phyloP scores from a whole-genome alignment of 2,329 filamentous ascomycete genomes.

The Cyclaneusma minus region DNA sequence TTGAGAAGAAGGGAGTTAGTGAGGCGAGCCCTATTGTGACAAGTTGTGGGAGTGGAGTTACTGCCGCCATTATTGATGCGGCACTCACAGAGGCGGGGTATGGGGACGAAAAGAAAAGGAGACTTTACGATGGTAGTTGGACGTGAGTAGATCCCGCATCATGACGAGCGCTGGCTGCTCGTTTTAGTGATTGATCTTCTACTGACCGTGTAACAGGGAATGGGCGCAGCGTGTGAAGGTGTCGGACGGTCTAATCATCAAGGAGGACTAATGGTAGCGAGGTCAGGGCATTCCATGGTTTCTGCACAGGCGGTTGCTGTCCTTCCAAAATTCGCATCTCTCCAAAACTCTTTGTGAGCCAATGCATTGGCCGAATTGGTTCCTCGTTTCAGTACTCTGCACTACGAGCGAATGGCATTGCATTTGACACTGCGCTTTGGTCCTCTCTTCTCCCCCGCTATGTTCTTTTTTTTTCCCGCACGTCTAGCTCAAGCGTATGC shows the following conservation, averaged over 20 bases:
- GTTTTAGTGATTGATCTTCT: constrained; percentile 2
- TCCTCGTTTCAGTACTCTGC: too few species aligned
- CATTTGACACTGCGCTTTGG: too few species aligned
- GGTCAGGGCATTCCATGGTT: constrained; percentile 1
- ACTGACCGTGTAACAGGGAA: constrained; percentile 31
- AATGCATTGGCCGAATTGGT: constrained; percentile 1
- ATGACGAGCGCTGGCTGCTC: constrained; percentile 4
- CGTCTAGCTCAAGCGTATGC: too few species aligned
- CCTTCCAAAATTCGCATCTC: constrained; percentile 1
- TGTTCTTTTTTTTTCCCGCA: too few species aligned
- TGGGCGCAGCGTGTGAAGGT: constrained; percentile 52
- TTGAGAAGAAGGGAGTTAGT: constrained; percentile 68
- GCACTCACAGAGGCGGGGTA: constrained; percentile 68
- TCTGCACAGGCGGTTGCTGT: neutral
- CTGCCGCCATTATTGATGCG: constrained; percentile 78
- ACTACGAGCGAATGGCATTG: too few species aligned
- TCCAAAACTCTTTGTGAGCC: constrained; percentile 1
- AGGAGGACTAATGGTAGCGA: constrained; percentile 21
- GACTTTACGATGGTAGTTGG: constrained; percentile 94
- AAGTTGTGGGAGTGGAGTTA: constrained; percentile 88
- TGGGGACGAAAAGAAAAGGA: constrained; percentile 48
- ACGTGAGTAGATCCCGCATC: constrained; percentile 47
- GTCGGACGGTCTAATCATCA: constrained; percentile 46
- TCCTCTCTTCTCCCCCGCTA: too few species aligned
- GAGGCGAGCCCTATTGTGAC: constrained; percentile 68